phyloP scores from a whole-genome alignment of 352 stramenopile species.

The Phytophthora melonis region DNA sequence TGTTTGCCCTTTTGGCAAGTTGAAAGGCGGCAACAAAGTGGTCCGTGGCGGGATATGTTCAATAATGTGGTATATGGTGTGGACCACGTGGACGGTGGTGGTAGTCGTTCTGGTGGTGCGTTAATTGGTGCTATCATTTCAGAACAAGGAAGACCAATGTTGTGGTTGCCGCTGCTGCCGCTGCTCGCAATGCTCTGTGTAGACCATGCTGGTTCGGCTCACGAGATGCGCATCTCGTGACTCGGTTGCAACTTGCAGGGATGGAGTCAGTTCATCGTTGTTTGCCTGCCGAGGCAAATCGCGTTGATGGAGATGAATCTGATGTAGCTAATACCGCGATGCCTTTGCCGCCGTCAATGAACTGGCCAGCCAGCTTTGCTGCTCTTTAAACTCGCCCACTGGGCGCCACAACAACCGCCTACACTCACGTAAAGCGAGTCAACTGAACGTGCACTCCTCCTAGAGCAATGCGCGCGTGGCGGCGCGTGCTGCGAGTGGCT shows the following conservation, averaged over 20 bases:
- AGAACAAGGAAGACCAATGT: background rate
- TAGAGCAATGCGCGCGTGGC: background rate
- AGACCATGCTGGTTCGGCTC: no score
- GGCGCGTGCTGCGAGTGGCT: slow-evolving; percentile 19
- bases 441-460: background rate
- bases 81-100: slow-evolving; percentile 13
- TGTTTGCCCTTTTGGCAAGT: background rate
- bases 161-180: background rate
- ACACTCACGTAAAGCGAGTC: background rate
- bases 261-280: slow-evolving; percentile 9
- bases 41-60: background rate
- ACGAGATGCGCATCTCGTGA: no score
- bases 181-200: background rate
- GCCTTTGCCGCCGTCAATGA: background rate
- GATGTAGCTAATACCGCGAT: background rate
- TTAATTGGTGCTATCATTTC: background rate
- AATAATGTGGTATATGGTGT: background rate
- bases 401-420: background rate
- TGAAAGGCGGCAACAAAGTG: background rate
- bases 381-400: background rate
- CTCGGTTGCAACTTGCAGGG: background rate
- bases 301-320: background rate
- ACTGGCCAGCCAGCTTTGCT: slow-evolving; percentile 10
- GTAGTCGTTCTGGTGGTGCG: slow-evolving; percentile 22
- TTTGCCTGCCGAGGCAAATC: slow-evolving; percentile 12